Conservation (phyloP, 1,139 yeast genomes). For the Kodamaea anthophila region DNA sequence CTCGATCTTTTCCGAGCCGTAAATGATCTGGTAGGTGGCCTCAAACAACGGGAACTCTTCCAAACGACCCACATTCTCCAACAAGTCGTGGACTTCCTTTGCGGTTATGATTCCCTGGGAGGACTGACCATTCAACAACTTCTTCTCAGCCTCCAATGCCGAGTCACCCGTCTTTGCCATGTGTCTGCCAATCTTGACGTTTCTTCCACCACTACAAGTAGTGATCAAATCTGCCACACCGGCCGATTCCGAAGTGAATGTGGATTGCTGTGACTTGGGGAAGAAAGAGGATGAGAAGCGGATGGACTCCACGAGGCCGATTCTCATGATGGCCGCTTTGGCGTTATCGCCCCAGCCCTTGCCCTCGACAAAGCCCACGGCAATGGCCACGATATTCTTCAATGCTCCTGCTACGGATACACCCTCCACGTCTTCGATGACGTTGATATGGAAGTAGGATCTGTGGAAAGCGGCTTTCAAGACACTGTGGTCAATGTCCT, state of each 20-base stretch:
- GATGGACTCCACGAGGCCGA: constrained; percentile 40
- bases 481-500: constrained; percentile 36
- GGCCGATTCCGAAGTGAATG: constrained; percentile 44
- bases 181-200: constrained; percentile 42
- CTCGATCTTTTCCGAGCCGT: constrained; percentile 37
- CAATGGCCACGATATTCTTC: constrained; percentile 43
- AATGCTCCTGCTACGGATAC: constrained; percentile 47
- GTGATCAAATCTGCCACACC: constrained; percentile 49
- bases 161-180: constrained; percentile 42
- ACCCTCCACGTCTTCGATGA: constrained; percentile 44
- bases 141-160: constrained; percentile 40
- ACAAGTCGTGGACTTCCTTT: constrained; percentile 43
- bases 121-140: constrained; percentile 44
- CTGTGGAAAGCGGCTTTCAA: constrained; percentile 43
- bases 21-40: constrained; percentile 43
- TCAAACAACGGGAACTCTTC: constrained; percentile 43
- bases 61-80: constrained; percentile 26
- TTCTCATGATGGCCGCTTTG: constrained; percentile 45
- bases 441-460: constrained; percentile 43
- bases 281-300: constrained; percentile 36
- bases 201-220: constrained; percentile 46
- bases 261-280: constrained; percentile 34
- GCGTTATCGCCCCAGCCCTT: constrained; percentile 50
- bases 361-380: constrained; percentile 46
- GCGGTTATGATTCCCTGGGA: constrained; percentile 46